Conservation (phyloP, 768 basidiomycete genomes). For the Xerocomellus amylosporus region DNA sequence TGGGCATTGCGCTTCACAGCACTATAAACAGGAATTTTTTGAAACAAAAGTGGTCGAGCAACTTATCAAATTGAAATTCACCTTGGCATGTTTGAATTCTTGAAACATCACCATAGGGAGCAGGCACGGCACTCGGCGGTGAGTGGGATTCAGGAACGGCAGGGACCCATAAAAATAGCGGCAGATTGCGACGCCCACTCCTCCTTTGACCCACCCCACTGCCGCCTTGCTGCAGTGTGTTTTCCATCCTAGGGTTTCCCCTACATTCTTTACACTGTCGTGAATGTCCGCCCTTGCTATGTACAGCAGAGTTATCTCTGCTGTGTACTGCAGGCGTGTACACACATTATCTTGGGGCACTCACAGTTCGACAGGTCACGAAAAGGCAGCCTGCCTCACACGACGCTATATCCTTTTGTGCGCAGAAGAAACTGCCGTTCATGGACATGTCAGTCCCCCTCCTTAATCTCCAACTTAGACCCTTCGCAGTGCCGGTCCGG, state of each 20-base stretch:
- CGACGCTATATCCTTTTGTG: not conserved
- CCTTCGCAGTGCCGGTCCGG: too few relatives aligned
- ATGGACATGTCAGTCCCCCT: too few relatives aligned
- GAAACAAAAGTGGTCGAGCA: too few relatives aligned
- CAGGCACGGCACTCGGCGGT: too few relatives aligned
- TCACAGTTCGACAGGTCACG: not conserved
- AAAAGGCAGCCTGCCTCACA: not conserved
- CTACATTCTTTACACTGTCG: constrained; percentile 14
- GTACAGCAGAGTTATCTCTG: constrained; percentile 21
- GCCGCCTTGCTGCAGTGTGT: not conserved
- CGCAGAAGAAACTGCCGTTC: not conserved
- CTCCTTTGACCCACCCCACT: not conserved
- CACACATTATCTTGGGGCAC: constrained; percentile 12
- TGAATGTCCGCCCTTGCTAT: constrained; percentile 27
- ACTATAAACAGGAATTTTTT: too few relatives aligned
- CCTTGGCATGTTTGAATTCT: too few relatives aligned
- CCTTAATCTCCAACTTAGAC: too few relatives aligned
- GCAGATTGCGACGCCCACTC: not conserved
- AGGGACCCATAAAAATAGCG: not conserved
- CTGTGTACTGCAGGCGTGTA: constrained; percentile 28
- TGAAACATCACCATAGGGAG: too few relatives aligned
- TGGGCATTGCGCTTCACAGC: too few relatives aligned
- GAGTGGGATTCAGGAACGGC: not conserved
- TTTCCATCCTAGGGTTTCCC: not conserved
- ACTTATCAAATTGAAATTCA: too few relatives aligned